Conservation (phyloP, 2,329 filamentous ascomycete species). For the Penicillium concentricum region DNA sequence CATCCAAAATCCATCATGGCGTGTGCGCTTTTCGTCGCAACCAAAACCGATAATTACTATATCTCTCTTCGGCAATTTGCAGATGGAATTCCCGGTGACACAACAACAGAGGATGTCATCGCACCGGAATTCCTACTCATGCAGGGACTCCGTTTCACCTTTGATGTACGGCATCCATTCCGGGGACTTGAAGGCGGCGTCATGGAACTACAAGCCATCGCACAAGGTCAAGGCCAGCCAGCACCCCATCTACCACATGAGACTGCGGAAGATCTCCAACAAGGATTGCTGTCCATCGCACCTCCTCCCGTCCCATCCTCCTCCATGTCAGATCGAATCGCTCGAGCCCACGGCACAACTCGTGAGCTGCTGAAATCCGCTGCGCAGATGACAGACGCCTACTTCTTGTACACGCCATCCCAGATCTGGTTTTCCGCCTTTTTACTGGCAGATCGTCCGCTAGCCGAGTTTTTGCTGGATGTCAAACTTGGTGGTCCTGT, state of each 20-base stretch:
- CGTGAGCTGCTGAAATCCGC: constrained; percentile 73
- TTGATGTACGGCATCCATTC: constrained; percentile 89
- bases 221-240: constrained; percentile 56
- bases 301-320: constrained; percentile 25
- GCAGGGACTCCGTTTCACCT: constrained; percentile 87
- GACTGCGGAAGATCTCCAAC: constrained; percentile 32
- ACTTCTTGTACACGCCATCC: constrained; percentile 91
- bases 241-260: constrained; percentile 31
- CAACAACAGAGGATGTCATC: constrained; percentile 76
- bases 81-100: constrained; percentile 67
- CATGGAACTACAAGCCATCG: constrained; percentile 73
- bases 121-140: constrained; percentile 91
- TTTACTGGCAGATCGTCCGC: constrained; percentile 64
- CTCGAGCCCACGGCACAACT: constrained; percentile 68
- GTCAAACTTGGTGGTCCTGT: constrained; percentile 39
- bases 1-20: constrained; percentile 85
- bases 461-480: constrained; percentile 47
- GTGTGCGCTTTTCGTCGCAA: constrained; percentile 87
- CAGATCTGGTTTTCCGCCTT: constrained; percentile 89
- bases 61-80: constrained; percentile 66
- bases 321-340: constrained; percentile 49
- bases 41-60: constrained; percentile 86
- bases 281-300: constrained; percentile 32
- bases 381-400: constrained; percentile 86
- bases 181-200: constrained; percentile 81